Evolutionary conservation across 306 rosid species (phyloP), one percentile per base, ranked within the genome.

Genomic region (Corylus avellana): DNA sequence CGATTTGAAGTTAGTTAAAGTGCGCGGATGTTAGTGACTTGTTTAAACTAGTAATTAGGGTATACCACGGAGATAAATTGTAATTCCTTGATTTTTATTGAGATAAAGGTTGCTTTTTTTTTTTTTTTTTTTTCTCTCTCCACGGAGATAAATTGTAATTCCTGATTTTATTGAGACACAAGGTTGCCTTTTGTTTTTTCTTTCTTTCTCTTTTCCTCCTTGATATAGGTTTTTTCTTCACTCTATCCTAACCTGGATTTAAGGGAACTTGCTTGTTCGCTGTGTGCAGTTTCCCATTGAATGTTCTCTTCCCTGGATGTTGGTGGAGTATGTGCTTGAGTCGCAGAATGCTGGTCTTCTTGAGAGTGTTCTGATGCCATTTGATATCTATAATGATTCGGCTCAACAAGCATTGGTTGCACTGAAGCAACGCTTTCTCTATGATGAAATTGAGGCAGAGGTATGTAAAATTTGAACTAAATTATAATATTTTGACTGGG

Each of bases 371-470:
- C 77, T 95, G 80, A 91, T 95, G 85, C 98, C 97, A 59, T 90
- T 95, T 74, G 98, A 95, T 86, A 83, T 95, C 78, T 95, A 95
- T 75, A 95, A 95, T 78, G 98, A 95, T 85, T 92, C 98, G 27
- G 97, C 98, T 77, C 97, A 95, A 82, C 97, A 92, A 84, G 98
- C 97, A 18, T 85, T 95, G 90, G 94, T 91, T 75, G 83, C 86
- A 63, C 89, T 95, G 87, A 95, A 95, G 86, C 98, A 95, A 70
- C 91, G 98, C 57, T 95, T 92, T 82, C 94, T 95, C 75, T 95
- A 95, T 76, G 97, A 95, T 80, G 98, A 95, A 89, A 92, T 95
- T 85, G 98, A 95, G 86, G 98, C 98, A 51, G 97, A 95, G 98
- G 98, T 95, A 89, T 53, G 81, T 51, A 48, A 68, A 35, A 57